Base-by-base conservation (phyloP, 768 basidiomycete species). In the Agaricus sinodeliciosus region DNA sequence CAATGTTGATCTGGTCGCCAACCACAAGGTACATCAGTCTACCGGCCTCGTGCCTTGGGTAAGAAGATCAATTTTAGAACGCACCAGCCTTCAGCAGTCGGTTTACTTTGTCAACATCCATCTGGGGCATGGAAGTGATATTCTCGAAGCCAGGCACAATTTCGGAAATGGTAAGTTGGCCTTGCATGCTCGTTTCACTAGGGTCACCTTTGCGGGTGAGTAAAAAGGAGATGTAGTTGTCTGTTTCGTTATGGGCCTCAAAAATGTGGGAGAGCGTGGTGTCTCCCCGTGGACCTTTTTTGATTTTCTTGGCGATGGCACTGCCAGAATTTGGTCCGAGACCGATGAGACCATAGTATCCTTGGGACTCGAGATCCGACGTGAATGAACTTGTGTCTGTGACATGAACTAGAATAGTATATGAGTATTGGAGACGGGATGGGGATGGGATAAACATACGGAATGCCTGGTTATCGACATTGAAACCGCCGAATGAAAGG, bases 311-410 rank as follows among this genome's bases (percentile, higher is more conserved):
- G 53, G 72, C 75, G 56, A 90, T 78, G 39, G 77, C 69, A 47
- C 85, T 87, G 42, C 82, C 85, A 22, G 76, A 66, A 68, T 87
- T 87, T 27, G 87, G 87, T n/a, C 88, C 88, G 15, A 90, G 77
- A 19, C 88, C 88, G 26, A 90, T 70, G 16, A 90, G 78, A 37
- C 88, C 88, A 52, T 82, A 76, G 58, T 81, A 85, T 0, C 81
- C 84, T 61, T 86, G 78, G 2, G 74, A 45, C 34, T 75, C 67
- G 60, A 85, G 81, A 59, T 87, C 67, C 13, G 75, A 66, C 4
- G 84, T 79, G 64, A 90, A 88, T 9, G 77, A 72, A 41, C 78
- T 79, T 3, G 82, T 79, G 58, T 88, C 74, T 2, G 71, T 60
- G 31, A 87, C 87, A 25, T 82, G 72, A 36, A 89, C 87, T 88